Base-by-base conservation (phyloP, 208 protist genomes). In the Leishmania arabica region DNA sequence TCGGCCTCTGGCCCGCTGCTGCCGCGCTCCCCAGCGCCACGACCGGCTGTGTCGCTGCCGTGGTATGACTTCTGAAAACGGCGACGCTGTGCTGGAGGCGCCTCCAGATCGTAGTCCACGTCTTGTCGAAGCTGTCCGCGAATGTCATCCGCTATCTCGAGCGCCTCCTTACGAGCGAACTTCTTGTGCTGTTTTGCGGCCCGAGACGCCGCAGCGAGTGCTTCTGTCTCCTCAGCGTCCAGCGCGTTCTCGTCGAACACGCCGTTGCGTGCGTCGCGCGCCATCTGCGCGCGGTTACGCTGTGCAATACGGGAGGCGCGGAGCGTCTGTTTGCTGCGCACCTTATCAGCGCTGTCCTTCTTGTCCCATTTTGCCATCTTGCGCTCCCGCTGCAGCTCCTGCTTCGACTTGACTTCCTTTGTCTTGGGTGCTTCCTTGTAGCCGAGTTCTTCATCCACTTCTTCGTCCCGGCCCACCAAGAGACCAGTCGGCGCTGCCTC, bases 331-430 rank as follows among this genome's bases (percentile, higher is more conserved):
- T 95, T 96, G 80, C 90, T 95, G 60, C 92, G 91, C 75, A 97
- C 91, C 90, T 97, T 97, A 68, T 97, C 95, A 15, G 90, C 71
- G 75, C 82, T 95, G 80, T 95, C 93, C 85, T 97, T 97, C 90
- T 96, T 95, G 79, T 97, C 95, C 95, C 95, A 97, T 87, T 89
- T 90, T 62, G 85, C 86, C 95, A 93, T 95, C 85, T 97, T 97
- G 42, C 84, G 80, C 86, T 97, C 92, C 76, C 89, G 89, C 73
- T 81, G 71, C 77, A 80, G 51, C 85, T 97, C 95, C 85, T 92
- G 81, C 80, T 88, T 90, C 45, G 90, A 86, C 87, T 95, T 96
- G 47, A 96, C 68, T 68, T 95, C 88, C 62, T 86, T 88, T 34
- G 95, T 93, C 51, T 74, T 83, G 45, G 92, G 93, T 8, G 83